A percentile compares a stretch with the other conserved stretches of the same genome.
Conservation (phyloP, 108 stramenopile species). For the Stephanodiscus triporus region DNA sequence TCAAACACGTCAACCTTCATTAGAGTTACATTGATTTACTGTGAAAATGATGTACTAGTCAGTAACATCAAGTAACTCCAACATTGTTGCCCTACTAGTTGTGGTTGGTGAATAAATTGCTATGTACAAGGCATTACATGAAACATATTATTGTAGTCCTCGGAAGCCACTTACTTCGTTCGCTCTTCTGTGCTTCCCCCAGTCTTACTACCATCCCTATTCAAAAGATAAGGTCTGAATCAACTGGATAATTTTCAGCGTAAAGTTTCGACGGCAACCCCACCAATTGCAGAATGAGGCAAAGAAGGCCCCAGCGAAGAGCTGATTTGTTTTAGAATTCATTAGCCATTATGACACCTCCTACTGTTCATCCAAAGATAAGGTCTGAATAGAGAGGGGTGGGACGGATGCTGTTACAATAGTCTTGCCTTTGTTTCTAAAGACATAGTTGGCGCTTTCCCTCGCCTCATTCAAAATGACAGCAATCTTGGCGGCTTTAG, state of each 20-base stretch:
- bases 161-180: too few relatives aligned
- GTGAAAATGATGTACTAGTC: not conserved
- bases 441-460: constrained; percentile 72
- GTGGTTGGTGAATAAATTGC: not conserved
- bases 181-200: too few relatives aligned
- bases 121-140: too few relatives aligned
- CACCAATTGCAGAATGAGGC: too few relatives aligned
- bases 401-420: constrained; percentile 78
- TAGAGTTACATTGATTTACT: not conserved
- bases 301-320: too few relatives aligned
- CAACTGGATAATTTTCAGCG: too few relatives aligned
- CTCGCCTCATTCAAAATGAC: constrained; percentile 79
- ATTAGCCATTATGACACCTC: too few relatives aligned
- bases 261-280: too few relatives aligned
- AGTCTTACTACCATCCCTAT: too few relatives aligned
- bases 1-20: constrained; percentile 6
- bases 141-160: too few relatives aligned
- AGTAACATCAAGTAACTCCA: not conserved
- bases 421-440: constrained; percentile 55
- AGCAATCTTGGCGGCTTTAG: constrained; percentile 58
- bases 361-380: too few relatives aligned
- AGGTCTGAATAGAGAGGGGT: constrained; percentile 81
- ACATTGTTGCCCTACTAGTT: not conserved
- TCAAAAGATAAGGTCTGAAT: constrained; percentile 53
- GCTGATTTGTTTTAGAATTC: too few relatives aligned